Evolutionary conservation across 176 grass and related monocot genomes (phyloP).

Genomic region (Cenchrus americanus): DNA sequence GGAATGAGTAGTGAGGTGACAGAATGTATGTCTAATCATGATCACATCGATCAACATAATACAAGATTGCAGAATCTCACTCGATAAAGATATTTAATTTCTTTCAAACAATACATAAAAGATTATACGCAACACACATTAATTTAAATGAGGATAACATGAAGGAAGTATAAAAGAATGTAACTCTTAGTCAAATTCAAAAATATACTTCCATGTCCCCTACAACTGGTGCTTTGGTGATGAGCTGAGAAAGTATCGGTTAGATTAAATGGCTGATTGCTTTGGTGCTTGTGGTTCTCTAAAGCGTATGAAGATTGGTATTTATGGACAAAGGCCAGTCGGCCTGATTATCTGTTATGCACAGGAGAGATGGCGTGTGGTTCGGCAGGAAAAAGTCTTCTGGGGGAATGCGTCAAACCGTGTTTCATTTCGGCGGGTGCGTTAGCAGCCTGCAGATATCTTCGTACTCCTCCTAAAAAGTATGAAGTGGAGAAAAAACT

Average conservation of each 20-base stretch:
- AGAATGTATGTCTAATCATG: background rate
- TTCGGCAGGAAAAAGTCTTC: background rate
- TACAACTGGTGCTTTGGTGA: background rate
- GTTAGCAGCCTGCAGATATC: background rate
- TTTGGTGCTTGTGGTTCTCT: background rate
- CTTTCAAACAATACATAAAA: background rate
- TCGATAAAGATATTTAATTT: background rate
- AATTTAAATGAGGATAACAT: background rate
- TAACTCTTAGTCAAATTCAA: background rate
- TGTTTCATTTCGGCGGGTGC: background rate
- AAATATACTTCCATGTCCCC: background rate
- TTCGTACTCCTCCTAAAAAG: no score
- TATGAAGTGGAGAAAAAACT: no score
- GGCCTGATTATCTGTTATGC: background rate
- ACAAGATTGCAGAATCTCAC: background rate
- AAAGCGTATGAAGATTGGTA: background rate
- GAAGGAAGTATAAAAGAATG: background rate
- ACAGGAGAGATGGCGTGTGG: background rate
- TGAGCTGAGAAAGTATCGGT: background rate
- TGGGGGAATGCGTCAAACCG: background rate
- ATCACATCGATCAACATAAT: background rate
- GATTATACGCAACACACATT: background rate
- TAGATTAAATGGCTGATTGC: background rate
- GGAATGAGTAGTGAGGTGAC: background rate
- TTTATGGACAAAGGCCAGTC: background rate